These are phyloP conservation scores for Rhypophila decipiens DNA, from an alignment of 495 filamentous ascomycete species.

Conservation along the genomic window DNA sequence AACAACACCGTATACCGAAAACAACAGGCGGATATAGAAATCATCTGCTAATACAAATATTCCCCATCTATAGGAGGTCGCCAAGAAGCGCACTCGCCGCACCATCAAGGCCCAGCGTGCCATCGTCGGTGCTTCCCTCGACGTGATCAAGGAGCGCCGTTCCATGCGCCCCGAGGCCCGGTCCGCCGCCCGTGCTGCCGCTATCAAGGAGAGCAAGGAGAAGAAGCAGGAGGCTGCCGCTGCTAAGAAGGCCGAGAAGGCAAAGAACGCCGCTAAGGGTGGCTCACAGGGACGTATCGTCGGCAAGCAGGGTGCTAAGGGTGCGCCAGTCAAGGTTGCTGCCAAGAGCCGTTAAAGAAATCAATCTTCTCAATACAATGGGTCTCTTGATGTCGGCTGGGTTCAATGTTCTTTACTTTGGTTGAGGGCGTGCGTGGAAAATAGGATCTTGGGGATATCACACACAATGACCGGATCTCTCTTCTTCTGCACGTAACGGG, in stretches of 20 bases:
- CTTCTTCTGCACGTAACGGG: too few species aligned
- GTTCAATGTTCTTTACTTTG: too few species aligned
- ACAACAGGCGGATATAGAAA: background rate
- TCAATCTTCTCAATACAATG: slow-evolving; percentile 4
- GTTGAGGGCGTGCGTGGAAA: too few species aligned
- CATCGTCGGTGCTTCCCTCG: slow-evolving; percentile 97
- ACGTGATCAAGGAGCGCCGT: slow-evolving; percentile 99
- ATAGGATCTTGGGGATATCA: too few species aligned
- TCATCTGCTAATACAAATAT: slow-evolving; percentile 35
- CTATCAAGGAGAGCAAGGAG: slow-evolving; percentile 95
- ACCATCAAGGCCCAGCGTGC: slow-evolving; percentile 98
- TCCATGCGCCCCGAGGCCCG: slow-evolving; percentile 88
- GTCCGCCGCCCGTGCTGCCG: slow-evolving; percentile 78
- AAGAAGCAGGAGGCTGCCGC: slow-evolving; percentile 82
- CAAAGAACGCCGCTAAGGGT: slow-evolving; percentile 84
- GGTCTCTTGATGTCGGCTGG: too few species aligned
- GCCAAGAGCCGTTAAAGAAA: slow-evolving; percentile 76
- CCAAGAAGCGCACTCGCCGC: slow-evolving; percentile 98
- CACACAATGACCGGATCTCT: too few species aligned
- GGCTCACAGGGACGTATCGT: slow-evolving; percentile 63
- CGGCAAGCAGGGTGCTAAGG: slow-evolving; percentile 96
- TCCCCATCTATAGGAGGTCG: slow-evolving; percentile 69
- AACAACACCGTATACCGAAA: too few species aligned
- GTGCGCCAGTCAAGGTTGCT: slow-evolving; percentile 75
- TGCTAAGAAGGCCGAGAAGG: slow-evolving; percentile 99